These are phyloP conservation scores for Aspergillus biplanus DNA, from an alignment of 495 filamentous ascomycete genomes.

Conservation along the genomic window DNA sequence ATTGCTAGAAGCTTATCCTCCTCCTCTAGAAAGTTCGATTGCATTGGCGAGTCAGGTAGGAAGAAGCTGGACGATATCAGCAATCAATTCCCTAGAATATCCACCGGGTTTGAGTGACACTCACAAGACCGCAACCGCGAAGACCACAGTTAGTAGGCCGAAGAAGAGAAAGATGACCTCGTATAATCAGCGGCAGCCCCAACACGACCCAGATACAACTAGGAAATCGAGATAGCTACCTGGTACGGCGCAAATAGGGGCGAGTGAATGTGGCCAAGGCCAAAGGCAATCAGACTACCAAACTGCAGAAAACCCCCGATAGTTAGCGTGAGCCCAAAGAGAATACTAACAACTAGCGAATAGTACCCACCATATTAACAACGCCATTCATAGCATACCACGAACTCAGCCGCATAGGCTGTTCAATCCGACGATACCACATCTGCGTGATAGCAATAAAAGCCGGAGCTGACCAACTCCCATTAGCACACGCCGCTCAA, in stretches of 20 bases:
- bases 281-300: conserved; percentile 58
- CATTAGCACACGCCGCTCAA: too few species aligned
- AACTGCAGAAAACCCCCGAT: too few species aligned
- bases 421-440: conserved; percentile 65
- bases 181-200: neutral
- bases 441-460: conserved; percentile 65
- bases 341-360: too few species aligned
- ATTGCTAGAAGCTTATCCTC: conserved; percentile 65
- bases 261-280: conserved; percentile 61
- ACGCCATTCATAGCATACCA: conserved; percentile 67
- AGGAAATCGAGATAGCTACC: conserved; percentile 22
- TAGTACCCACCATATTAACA: conserved; percentile 59
- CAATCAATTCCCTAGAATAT: too few species aligned
- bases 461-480: conserved; percentile 48
- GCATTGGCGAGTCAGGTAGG: conserved; percentile 64
- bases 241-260: conserved; percentile 59
- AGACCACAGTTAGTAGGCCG: conserved; percentile 54
- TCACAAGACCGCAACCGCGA: conserved; percentile 49
- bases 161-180: conserved; percentile 61
- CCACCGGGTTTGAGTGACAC: too few species aligned
- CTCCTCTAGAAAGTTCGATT: conserved; percentile 60
- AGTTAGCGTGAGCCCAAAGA: too few species aligned
- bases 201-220: conserved; percentile 13
- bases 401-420: conserved; percentile 58
- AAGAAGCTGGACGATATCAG: conserved; percentile 34